Base-by-base conservation (phyloP, 2,329 filamentous ascomycete genomes). In the Ilyonectria mors-panacis region DNA sequence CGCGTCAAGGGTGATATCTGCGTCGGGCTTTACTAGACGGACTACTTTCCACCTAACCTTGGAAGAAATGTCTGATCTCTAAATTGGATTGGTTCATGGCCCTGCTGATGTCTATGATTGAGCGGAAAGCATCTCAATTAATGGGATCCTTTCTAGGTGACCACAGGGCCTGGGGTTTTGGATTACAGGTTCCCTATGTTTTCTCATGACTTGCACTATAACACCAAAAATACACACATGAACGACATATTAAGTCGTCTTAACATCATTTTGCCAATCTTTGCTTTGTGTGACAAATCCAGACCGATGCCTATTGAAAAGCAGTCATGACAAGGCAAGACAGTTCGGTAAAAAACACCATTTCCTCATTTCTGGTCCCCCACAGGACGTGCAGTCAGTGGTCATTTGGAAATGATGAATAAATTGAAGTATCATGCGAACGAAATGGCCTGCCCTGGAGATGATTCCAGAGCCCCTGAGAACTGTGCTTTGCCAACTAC, bases 1-100 rank as follows among this genome's bases (percentile, higher is more conserved):
- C 79, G 88, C 57, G 83, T 90, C 67, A 83, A 87, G 53, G 88
- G 88, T 83, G 88, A 91, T 76, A 89, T 90, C 73, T 85, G 86
- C n/a, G 84, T 91, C 56, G 74, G 74, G 33, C 74, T 76, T 30
- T 76, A 76, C 72, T 76, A 76, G 60, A 44, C 17, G 19, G 8
- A 28, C 5, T 26, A 15, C 9, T 26, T 17, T 56, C 33, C 7
- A 33, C 28, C 13, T 26, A 53, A 28, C 53, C 30, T n/a, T 35
- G 45, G 53, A 45, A 51, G 58, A 58, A n/a, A 60, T 39, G 53
- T 28, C 45, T 44, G 45, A 62, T 51, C 37, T 39, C 26, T 39
- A 13, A 53, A 60, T 50, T 33, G 50, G 30, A 47, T 62, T 61
- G 58, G 30, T 19, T 50, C 23, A 23, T 57, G 45, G 44, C 50